Conservation (phyloP, 2,329 filamentous ascomycete species). For the Curvularia lunata region DNA sequence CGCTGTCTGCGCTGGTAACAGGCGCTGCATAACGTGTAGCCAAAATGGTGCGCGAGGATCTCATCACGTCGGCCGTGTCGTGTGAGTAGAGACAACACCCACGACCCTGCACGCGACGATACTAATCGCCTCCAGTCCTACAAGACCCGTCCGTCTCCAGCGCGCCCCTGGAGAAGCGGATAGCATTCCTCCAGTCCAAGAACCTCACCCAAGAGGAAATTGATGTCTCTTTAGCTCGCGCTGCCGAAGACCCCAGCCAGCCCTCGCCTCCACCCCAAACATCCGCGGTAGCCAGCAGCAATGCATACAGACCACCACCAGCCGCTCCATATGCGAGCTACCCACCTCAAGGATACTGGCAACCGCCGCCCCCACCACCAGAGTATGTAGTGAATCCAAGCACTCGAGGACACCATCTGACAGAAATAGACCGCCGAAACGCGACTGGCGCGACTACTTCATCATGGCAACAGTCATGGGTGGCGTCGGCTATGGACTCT, state of each 20-base stretch:
- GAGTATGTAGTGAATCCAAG: conserved; percentile 50
- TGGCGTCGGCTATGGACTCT: conserved; percentile 87
- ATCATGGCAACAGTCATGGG: conserved; percentile 98
- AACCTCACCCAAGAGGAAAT: conserved; percentile 97
- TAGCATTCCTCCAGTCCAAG: conserved; percentile 93
- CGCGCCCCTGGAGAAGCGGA: conserved; percentile 88
- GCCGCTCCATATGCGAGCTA: conserved; percentile 59
- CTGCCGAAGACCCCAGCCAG: conserved; percentile 62
- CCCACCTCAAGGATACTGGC: conserved; percentile 60
- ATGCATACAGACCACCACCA: conserved; percentile 56
- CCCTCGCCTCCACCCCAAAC: conserved; percentile 57
- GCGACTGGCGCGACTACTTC: conserved; percentile 99
- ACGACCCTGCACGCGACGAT: conserved; percentile 6
- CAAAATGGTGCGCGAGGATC: conserved; percentile 92
- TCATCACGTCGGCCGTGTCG: conserved; percentile 77
- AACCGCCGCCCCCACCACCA: conserved; percentile 60
- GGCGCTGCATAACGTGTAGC: conserved; percentile 28
- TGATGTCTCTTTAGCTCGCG: conserved; percentile 78
- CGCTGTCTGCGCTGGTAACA: conserved; percentile 18
- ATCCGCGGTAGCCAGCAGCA: conserved; percentile 45
- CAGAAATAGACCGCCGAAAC: conserved; percentile 63
- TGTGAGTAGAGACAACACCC: conserved; percentile 52
- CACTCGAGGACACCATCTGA: conserved; percentile 20
- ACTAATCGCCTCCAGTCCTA: conserved; percentile 68
- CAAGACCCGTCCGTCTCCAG: conserved; percentile 90